Conservation (phyloP, 2,329 filamentous ascomycete species). For the Scytalidium sp. region DNA sequence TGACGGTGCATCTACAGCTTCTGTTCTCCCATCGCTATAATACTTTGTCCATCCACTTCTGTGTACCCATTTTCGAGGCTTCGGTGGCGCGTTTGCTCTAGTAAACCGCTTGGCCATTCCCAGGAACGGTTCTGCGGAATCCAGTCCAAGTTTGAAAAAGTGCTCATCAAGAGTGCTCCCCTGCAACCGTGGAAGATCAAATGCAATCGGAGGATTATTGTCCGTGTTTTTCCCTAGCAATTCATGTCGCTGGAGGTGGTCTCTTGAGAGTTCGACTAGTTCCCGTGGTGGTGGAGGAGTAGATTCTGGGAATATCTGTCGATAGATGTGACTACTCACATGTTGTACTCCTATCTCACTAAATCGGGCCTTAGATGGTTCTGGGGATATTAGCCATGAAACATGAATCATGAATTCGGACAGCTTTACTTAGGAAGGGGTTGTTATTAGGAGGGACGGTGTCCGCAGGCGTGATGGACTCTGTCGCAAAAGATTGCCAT, state of each 20-base stretch:
- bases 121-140: slow-evolving; percentile 84
- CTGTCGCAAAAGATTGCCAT: slow-evolving; percentile 38
- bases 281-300: slow-evolving; percentile 59
- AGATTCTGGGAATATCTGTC: slow-evolving; percentile 72
- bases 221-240: slow-evolving; percentile 89
- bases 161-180: slow-evolving; percentile 88
- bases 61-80: slow-evolving; percentile 69
- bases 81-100: slow-evolving; percentile 53
- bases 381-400: slow-evolving; percentile 13
- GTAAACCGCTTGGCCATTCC: slow-evolving; percentile 73
- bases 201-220: slow-evolving; percentile 70
- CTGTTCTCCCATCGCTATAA: slow-evolving; percentile 66
- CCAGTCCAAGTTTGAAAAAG: slow-evolving; percentile 82
- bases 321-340: slow-evolving; percentile 76
- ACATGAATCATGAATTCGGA: background rate
- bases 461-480: slow-evolving; percentile 7
- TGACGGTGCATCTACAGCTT: slow-evolving; percentile 72
- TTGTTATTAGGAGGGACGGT: slow-evolving; percentile 1
- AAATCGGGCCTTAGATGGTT: slow-evolving; percentile 60
- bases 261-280: slow-evolving; percentile 74
- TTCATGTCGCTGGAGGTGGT: slow-evolving; percentile 83
- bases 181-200: slow-evolving; percentile 78
- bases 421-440: slow-evolving; percentile 15
- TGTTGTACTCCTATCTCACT: slow-evolving; percentile 96
- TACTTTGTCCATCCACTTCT: slow-evolving; percentile 96